Evolutionary conservation across 352 stramenopile genomes (phyloP).

Genomic region (Globisporangium carolinianum): DNA sequence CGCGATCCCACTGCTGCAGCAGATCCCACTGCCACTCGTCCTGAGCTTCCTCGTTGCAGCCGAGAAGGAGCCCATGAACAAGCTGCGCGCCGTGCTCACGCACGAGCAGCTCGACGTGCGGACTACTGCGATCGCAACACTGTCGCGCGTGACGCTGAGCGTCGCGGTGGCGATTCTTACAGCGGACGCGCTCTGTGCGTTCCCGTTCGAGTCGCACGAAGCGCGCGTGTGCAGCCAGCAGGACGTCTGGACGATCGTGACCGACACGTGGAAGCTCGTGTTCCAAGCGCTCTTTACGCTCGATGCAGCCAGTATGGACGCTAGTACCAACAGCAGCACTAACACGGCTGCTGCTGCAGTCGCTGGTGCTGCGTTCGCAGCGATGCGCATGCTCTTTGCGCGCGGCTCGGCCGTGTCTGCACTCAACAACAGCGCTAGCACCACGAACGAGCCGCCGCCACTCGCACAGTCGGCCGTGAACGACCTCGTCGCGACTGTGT

Average conservation of each 20-base stretch:
- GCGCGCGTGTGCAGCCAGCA: slow-evolving; percentile 75
- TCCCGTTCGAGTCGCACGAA: slow-evolving; percentile 82
- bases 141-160: slow-evolving; percentile 46
- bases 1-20: slow-evolving; percentile 46
- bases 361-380: slow-evolving; percentile 40
- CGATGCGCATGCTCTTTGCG: slow-evolving; percentile 55
- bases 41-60: slow-evolving; percentile 53
- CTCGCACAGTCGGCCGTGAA: slow-evolving; percentile 45
- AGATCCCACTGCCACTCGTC: slow-evolving; percentile 50
- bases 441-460: slow-evolving; percentile 18
- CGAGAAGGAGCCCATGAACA: slow-evolving; percentile 77
- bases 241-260: slow-evolving; percentile 66
- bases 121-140: slow-evolving; percentile 46
- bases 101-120: slow-evolving; percentile 62
- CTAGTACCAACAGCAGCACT: neutral
- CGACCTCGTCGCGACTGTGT: slow-evolving; percentile 53
- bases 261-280: slow-evolving; percentile 79
- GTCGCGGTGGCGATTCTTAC: slow-evolving; percentile 37
- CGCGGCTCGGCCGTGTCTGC: slow-evolving; percentile 26
- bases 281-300: slow-evolving; percentile 46
- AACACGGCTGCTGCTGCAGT: slow-evolving; percentile 10
- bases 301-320: slow-evolving; percentile 1
- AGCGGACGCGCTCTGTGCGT: slow-evolving; percentile 50
- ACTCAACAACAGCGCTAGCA: slow-evolving; percentile 10
- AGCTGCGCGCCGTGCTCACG: slow-evolving; percentile 53